A percentile compares a stretch with the other conserved stretches of the same genome.
phyloP scores from a whole-genome alignment of 768 basidiomycete species.

The Xerocomus brunneocitrinus region DNA sequence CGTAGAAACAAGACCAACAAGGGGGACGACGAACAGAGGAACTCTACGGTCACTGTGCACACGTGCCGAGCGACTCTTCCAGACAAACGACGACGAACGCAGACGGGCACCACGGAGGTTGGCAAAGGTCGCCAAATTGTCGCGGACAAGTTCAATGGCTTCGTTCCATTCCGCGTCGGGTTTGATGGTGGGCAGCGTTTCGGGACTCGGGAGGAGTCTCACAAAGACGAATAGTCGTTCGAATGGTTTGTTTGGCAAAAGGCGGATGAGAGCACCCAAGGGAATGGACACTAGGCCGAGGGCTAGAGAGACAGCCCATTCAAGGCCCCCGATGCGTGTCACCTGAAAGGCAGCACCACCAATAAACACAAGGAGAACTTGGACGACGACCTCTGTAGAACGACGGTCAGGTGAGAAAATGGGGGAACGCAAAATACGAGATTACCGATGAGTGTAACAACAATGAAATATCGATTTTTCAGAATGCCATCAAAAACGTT shows the following conservation, averaged over 20 bases:
- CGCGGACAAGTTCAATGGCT: conserved; percentile 77
- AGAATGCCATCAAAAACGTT: conserved; percentile 86
- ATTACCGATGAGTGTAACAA: conserved; percentile 79
- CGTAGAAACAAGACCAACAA: not conserved
- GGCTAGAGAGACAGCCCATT: conserved; percentile 92
- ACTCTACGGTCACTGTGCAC: conserved; percentile 44
- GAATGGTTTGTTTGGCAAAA: conserved; percentile 76
- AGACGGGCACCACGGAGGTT: conserved; percentile 86
- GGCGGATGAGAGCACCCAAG: conserved; percentile 75
- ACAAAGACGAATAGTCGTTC: conserved; percentile 54
- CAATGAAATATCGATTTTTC: conserved; percentile 80
- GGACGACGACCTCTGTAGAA: conserved; percentile 72
- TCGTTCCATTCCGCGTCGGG: conserved; percentile 68
- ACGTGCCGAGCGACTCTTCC: conserved; percentile 69
- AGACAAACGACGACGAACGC: conserved; percentile 79
- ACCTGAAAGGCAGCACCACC: conserved; percentile 93
- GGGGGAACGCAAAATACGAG: conserved; percentile 6
- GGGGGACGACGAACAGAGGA: conserved; percentile 42
- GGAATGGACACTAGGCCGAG: conserved; percentile 87
- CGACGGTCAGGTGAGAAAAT: conserved; percentile 5
- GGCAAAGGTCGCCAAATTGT: conserved; percentile 80
- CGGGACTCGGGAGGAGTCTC: conserved; percentile 58
- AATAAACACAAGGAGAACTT: conserved; percentile 85
- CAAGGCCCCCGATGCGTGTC: conserved; percentile 65
- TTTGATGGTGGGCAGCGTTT: conserved; percentile 56